A percentile compares a stretch with the other conserved stretches of the same genome.
Evolutionary conservation across 768 basidiomycete species (phyloP).

Genomic region (Kwoniella dendrophila): DNA sequence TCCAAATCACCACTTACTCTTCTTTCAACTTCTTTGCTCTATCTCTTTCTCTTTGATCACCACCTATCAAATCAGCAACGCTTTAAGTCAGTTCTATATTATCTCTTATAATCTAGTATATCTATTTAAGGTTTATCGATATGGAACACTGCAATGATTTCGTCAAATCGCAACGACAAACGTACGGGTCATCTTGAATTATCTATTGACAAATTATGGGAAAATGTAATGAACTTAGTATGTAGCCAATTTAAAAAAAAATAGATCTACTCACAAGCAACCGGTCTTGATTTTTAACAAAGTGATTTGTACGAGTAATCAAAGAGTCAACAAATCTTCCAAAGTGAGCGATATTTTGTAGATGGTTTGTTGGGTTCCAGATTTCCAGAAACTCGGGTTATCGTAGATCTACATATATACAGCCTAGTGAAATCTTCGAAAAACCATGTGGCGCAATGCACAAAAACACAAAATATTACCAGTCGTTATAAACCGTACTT

Average conservation of each 20-base stretch:
- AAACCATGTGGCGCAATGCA: conserved; percentile 4
- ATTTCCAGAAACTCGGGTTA: too few species aligned
- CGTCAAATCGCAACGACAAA: too few species aligned
- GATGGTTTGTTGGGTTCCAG: conserved; percentile 13
- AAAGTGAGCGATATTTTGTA: background rate
- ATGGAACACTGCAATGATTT: background rate
- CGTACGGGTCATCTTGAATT: conserved; percentile 3
- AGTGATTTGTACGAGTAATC: too few species aligned
- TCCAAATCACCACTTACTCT: conserved; percentile 17
- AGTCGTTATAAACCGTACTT: background rate
- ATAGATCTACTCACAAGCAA: background rate
- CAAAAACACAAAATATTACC: too few species aligned
- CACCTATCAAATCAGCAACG: conserved; percentile 8
- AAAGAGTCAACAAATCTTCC: too few species aligned
- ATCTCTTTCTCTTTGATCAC: conserved; percentile 30
- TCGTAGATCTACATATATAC: too few species aligned
- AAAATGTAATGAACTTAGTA: background rate
- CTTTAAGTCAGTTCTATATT: background rate
- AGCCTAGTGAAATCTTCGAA: too few species aligned
- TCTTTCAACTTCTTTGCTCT: conserved; percentile 19
- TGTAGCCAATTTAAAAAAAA: too few species aligned
- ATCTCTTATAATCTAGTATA: background rate
- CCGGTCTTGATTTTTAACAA: background rate
- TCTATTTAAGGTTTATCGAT: background rate
- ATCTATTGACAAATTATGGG: background rate